A percentile compares a stretch with the other conserved stretches of the same genome.
Conservation (phyloP, 164 flowering plant species). For the grape (Vitis vinifera) region DNA sequence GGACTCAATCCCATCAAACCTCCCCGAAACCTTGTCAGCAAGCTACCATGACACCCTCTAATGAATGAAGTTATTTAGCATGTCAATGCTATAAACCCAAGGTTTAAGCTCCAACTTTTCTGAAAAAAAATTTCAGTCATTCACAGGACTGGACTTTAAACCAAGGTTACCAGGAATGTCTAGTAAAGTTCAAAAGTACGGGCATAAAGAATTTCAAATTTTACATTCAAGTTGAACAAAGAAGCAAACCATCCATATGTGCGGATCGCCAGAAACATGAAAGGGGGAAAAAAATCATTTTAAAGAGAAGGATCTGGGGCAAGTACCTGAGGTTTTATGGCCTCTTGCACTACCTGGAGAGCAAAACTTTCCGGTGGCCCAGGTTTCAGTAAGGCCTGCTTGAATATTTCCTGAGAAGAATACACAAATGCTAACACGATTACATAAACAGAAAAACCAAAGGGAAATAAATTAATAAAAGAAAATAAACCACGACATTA, state of each 20-base stretch:
- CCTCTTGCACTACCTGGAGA: constrained; percentile 83
- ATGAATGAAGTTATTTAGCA: no score
- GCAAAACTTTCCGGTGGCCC: constrained; percentile 77
- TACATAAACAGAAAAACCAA: neutral
- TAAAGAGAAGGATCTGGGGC: no score
- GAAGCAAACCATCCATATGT: neutral
- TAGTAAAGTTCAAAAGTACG: no score
- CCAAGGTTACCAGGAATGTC: no score
- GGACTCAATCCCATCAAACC: no score
- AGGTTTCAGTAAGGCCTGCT: constrained; percentile 52
- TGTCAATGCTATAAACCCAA: no score
- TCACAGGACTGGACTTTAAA: no score
- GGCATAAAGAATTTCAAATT: no score
- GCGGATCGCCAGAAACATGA: neutral
- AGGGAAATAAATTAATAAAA: neutral
- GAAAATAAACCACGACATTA: neutral
- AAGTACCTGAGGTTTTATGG: constrained; percentile 86
- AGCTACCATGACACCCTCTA: no score
- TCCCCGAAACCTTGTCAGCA: no score
- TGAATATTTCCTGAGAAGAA: constrained; percentile 64
- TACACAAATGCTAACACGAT: neutral
- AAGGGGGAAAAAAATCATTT: neutral
- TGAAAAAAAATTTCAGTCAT: no score
- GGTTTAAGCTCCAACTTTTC: no score
- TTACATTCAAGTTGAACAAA: neutral